Evolutionary conservation across 116 monocot genomes (phyloP), one percentile per base, ranked within the genome.

Genomic region (Trichopus zeylanicus): DNA sequence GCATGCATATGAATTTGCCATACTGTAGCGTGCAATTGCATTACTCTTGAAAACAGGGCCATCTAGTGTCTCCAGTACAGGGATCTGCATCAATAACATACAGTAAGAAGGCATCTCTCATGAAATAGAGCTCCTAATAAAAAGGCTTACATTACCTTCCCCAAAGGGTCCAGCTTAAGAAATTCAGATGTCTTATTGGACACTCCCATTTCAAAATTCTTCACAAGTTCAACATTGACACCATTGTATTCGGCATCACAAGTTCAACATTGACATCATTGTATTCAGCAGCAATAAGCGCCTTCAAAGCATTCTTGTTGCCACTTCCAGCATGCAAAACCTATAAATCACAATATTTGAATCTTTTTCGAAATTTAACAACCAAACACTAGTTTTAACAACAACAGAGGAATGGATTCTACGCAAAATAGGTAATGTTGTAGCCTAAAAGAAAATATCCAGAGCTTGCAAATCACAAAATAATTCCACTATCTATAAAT

Each of bases 31-130:
- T 53, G 92, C 87, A 33, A 92, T 87, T 6, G 92, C 73, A 81
- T 92, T 84, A 56, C 92, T 92, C 65, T 92, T 84, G 70, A 92
- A 92, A 56, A 92, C 25, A 30, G 84, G 49, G 12, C 92, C 92
- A 32, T 87, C 92, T 64, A 87, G 84, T 29, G 87, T 84, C 60
- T 92, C 81, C 64, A 92, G 48, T 51, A 87, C 84, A 35, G 92
- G 92, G 53, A 92, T 61, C 92, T 92, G n/a, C n/a, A n/a, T n/a
- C n/a, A n/a, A n/a, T n/a, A n/a, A n/a, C n/a, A n/a, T n/a, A n/a
- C n/a, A n/a, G n/a, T n/a, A n/a, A n/a, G n/a, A n/a, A n/a, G n/a
- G n/a, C n/a, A n/a, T n/a, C n/a, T n/a, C n/a, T n/a, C n/a, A n/a
- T n/a, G n/a, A n/a, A n/a, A n/a, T n/a, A n/a, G n/a, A n/a, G n/a